Conservation (phyloP, 352 stramenopile species). For the Globisporangium solare region DNA sequence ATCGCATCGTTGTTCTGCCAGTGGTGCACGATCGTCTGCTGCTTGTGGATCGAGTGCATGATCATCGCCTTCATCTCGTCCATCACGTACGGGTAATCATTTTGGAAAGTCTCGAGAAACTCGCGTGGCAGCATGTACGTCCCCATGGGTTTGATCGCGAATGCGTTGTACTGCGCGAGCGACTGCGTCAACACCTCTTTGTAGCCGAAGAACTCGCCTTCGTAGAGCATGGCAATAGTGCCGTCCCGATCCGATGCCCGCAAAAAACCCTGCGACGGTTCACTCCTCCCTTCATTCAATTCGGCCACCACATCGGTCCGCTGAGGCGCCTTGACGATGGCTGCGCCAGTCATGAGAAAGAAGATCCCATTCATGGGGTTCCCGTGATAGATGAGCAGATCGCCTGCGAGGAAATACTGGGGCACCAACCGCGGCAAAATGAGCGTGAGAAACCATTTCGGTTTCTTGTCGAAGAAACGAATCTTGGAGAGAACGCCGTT, state of each 20-base stretch:
- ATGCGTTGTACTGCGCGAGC: constrained; percentile 63
- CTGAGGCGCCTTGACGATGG: constrained; percentile 42
- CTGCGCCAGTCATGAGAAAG: constrained; percentile 62
- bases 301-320: not conserved
- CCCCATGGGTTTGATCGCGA: constrained; percentile 48
- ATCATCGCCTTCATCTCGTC: constrained; percentile 67
- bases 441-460: constrained; percentile 78
- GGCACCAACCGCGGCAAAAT: constrained; percentile 58
- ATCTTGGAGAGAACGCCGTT: constrained; percentile 50
- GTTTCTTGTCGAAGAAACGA: constrained; percentile 82
- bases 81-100: constrained; percentile 50
- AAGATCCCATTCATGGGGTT: constrained; percentile 72
- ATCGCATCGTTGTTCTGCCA: constrained; percentile 76
- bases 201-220: constrained; percentile 78
- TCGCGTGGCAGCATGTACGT: constrained; percentile 64
- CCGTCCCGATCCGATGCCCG: constrained; percentile 18
- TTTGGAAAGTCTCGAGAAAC: constrained; percentile 47
- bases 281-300: not conserved
- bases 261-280: too few species aligned
- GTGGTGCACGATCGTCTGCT: constrained; percentile 63
- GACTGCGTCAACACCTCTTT: constrained; percentile 62
- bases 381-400: constrained; percentile 69
- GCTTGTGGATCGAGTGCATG: constrained; percentile 69
- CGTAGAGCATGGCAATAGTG: constrained; percentile 61
- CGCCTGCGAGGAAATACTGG: constrained; percentile 62